Conservation (phyloP, 345 rosid genomes). For the Aurinia saxatilis region DNA sequence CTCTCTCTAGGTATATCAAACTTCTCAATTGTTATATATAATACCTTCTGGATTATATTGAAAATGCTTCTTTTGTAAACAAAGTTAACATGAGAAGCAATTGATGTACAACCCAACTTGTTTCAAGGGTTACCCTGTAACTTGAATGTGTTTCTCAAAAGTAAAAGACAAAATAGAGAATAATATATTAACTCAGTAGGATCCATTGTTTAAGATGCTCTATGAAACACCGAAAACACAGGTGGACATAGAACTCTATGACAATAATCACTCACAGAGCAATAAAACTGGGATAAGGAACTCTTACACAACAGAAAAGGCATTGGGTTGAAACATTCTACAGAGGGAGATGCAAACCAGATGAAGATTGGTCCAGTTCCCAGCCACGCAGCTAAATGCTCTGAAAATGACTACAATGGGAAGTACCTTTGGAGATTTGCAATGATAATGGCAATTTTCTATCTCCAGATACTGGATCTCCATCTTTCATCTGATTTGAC, state of each 20-base stretch:
- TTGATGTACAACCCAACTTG: not conserved
- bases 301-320: conserved; percentile 44
- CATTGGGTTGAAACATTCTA: conserved; percentile 60
- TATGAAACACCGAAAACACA: conserved; percentile 17
- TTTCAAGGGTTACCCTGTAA: not conserved
- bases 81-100: conserved; percentile 20
- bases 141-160: not conserved
- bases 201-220: not conserved
- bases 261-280: not conserved
- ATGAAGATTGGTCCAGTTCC: too few species aligned
- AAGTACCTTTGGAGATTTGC: not conserved
- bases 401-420: not conserved
- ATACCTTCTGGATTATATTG: not conserved
- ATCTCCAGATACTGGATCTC: not conserved
- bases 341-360: not conserved
- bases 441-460: not conserved
- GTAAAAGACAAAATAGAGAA: not conserved
- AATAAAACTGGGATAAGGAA: conserved; percentile 49
- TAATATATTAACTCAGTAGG: conserved; percentile 1
- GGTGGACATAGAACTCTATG: not conserved
- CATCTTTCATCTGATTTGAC: not conserved
- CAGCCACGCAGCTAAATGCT: too few species aligned
- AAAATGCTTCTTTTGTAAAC: conserved; percentile 17
- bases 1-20: not conserved
- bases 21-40: not conserved